Evolutionary conservation across 2,329 filamentous ascomycete species (phyloP).

Genomic region (Calonectria crousiana): DNA sequence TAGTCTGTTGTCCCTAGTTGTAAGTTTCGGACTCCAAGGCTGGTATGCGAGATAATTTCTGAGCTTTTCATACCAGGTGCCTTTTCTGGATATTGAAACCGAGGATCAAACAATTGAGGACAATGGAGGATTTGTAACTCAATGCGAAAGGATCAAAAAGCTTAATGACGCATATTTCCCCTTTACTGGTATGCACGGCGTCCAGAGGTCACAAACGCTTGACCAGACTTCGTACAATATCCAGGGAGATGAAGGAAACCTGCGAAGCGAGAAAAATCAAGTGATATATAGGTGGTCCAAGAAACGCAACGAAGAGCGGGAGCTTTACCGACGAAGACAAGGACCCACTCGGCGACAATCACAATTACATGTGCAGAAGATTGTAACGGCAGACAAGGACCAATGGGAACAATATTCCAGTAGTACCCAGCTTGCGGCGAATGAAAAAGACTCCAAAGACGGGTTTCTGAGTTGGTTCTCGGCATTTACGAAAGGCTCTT

Average conservation of each 20-base stretch:
- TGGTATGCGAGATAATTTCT: too few relatives aligned
- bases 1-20: neutral
- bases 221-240: neutral
- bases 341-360: neutral
- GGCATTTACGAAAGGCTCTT: neutral
- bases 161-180: neutral
- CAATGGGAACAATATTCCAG: neutral
- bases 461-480: neutral
- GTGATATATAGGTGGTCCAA: conserved; percentile 4
- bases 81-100: neutral
- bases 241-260: neutral
- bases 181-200: neutral
- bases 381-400: neutral
- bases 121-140: neutral
- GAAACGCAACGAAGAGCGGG: neutral
- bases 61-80: neutral
- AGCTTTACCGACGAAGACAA: neutral
- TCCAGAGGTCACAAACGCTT: neutral
- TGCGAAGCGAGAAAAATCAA: neutral
- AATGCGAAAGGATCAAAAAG: neutral
- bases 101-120: neutral
- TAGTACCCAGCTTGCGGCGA: neutral
- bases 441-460: neutral
- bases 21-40: neutral
- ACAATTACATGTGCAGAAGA: neutral